Evolutionary conservation across 257 asterid genomes (phyloP).

Genomic region (Petunia axillaris): DNA sequence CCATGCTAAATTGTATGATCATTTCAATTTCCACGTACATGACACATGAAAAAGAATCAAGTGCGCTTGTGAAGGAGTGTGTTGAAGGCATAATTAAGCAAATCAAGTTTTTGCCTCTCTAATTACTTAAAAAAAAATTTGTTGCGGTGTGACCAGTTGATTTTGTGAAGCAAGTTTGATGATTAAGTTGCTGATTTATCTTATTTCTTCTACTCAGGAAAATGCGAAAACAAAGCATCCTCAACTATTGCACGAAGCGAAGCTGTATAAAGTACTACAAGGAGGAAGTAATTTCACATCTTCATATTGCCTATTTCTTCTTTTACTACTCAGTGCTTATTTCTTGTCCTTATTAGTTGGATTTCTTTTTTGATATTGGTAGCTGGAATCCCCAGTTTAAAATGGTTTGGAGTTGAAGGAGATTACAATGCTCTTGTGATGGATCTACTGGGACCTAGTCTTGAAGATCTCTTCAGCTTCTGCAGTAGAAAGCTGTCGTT

Average conservation of each 20-base stretch:
- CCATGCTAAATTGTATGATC: background rate
- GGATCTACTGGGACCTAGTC: constrained; percentile 82
- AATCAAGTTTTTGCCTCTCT: constrained; percentile 3
- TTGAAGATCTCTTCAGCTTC: constrained; percentile 70
- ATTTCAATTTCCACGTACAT: background rate
- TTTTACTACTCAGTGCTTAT: constrained; percentile 5
- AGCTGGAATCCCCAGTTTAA: constrained; percentile 69
- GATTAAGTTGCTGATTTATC: constrained; percentile 1
- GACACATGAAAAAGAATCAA: background rate
- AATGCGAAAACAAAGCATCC: constrained; percentile 69
- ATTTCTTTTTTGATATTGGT: constrained; percentile 28
- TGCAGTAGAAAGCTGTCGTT: constrained; percentile 70
- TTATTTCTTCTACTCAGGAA: constrained; percentile 46
- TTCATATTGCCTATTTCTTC: constrained; percentile 27
- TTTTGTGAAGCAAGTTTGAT: too few relatives aligned
- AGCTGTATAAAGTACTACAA: constrained; percentile 64
- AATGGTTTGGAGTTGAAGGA: constrained; percentile 78
- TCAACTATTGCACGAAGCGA: constrained; percentile 66
- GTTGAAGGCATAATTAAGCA: background rate
- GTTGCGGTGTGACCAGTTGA: background rate
- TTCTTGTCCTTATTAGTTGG: constrained; percentile 6
- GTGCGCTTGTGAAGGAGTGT: background rate
- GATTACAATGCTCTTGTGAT: constrained; percentile 70
- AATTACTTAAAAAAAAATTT: too few relatives aligned
- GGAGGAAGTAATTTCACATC: constrained; percentile 63